Evolutionary conservation across 2,329 filamentous ascomycete genomes (phyloP).

Genomic region (Endoconidiophora laricicola): DNA sequence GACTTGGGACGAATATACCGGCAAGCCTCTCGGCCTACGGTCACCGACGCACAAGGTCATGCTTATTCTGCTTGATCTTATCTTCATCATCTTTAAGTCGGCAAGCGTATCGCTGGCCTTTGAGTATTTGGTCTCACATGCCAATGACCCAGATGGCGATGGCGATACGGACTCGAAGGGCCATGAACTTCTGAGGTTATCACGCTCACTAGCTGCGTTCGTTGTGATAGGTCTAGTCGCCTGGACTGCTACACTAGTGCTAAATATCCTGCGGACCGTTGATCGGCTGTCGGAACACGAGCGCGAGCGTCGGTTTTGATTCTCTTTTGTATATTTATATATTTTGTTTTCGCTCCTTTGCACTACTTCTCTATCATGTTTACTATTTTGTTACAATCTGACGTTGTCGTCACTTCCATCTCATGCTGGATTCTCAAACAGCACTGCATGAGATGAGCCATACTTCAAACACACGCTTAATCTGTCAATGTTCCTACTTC

Average conservation of each 20-base stretch:
- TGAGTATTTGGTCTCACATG: slow-evolving; percentile 53
- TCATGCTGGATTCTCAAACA: too few relatives aligned
- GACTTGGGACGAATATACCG: slow-evolving; percentile 91
- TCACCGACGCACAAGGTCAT: slow-evolving; percentile 72
- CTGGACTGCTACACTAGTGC: slow-evolving; percentile 81
- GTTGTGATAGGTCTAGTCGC: slow-evolving; percentile 66
- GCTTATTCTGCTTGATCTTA: slow-evolving; percentile 76
- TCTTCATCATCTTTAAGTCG: slow-evolving; percentile 96
- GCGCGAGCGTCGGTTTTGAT: slow-evolving; percentile 1
- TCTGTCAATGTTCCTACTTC: too few relatives aligned
- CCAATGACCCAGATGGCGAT: slow-evolving; percentile 22
- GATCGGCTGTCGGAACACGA: slow-evolving; percentile 36
- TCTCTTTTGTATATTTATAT: not conserved
- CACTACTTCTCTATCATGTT: not conserved
- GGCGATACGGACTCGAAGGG: slow-evolving; percentile 7
- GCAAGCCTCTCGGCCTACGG: slow-evolving; percentile 77
- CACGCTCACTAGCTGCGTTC: slow-evolving; percentile 57
- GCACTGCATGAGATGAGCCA: too few relatives aligned
- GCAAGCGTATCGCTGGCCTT: slow-evolving; percentile 85
- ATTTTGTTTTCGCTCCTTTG: not conserved
- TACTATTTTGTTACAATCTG: too few relatives aligned
- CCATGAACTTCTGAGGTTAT: slow-evolving; percentile 18
- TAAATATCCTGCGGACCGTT: slow-evolving; percentile 61
- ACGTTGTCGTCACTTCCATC: too few relatives aligned
- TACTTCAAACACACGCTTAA: too few relatives aligned